Conservation (phyloP, 2,329 filamentous ascomycete genomes). For the Colletotrichum liriopes region DNA sequence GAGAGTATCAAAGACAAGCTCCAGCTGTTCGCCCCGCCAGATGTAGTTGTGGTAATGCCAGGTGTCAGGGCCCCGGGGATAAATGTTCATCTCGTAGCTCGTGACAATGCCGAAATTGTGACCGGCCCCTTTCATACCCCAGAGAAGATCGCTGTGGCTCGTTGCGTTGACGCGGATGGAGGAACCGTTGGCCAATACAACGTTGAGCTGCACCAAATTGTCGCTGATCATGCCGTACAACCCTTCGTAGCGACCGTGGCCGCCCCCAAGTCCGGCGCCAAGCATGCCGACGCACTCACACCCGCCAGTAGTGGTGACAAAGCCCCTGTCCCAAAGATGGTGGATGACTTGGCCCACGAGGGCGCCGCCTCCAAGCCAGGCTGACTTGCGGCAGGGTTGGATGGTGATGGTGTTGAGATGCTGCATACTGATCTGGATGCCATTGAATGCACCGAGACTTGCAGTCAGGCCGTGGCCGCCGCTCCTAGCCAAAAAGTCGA, state of each 20-base stretch:
- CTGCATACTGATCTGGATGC: no score
- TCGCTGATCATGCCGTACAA: neutral
- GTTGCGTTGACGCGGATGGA: neutral
- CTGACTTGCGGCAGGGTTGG: no score
- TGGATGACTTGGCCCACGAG: no score
- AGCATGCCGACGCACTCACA: no score
- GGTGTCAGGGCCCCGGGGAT: neutral
- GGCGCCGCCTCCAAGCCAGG: no score
- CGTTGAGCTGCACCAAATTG: neutral
- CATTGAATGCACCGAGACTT: no score
- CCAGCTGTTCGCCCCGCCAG: neutral
- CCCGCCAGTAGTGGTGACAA: no score
- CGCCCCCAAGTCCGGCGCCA: neutral
- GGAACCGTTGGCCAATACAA: neutral
- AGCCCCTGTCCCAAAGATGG: no score
- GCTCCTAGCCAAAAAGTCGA: no score
- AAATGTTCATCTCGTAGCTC: neutral
- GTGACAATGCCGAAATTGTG: neutral
- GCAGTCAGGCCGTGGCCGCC: no score
- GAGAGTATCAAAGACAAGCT: neutral
- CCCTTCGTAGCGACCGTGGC: neutral
- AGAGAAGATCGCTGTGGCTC: neutral
- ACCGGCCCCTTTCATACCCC: neutral
- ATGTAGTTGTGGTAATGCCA: neutral
- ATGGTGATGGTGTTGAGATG: no score